phyloP scores from a whole-genome alignment of 2,329 filamentous ascomycete genomes.

The Coleophoma cylindrospora region DNA sequence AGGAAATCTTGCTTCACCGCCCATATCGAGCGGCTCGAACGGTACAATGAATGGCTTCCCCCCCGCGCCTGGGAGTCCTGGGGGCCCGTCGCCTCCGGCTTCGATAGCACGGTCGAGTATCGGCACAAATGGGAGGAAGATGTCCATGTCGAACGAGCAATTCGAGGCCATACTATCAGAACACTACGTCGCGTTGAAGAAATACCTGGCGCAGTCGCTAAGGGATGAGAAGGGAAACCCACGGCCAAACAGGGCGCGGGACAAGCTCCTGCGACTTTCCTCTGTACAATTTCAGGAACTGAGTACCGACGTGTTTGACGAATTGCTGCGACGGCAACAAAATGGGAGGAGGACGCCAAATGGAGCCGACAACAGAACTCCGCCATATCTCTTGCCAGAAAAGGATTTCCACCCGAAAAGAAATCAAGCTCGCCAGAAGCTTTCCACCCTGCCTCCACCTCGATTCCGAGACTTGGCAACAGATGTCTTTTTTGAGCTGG shows the following conservation, averaged over 20 bases:
- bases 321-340: slow-evolving; percentile 81
- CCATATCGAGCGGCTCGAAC: slow-evolving; percentile 60
- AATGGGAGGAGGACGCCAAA: slow-evolving; percentile 49
- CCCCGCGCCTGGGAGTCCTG: slow-evolving; percentile 44
- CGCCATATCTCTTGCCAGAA: slow-evolving; percentile 76
- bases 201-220: slow-evolving; percentile 56
- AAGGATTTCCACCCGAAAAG: slow-evolving; percentile 91
- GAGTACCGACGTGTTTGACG: slow-evolving; percentile 96
- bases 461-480: slow-evolving; percentile 89
- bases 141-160: slow-evolving; percentile 57
- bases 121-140: slow-evolving; percentile 61
- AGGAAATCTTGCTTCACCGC: slow-evolving; percentile 62
- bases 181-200: slow-evolving; percentile 76
- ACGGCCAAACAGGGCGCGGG: slow-evolving; percentile 82
- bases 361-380: slow-evolving; percentile 41
- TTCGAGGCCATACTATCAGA: slow-evolving; percentile 62
- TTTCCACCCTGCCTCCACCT: slow-evolving; percentile 81
- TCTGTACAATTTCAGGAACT: slow-evolving; percentile 94
- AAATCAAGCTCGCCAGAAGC: slow-evolving; percentile 93
- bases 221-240: slow-evolving; percentile 71
- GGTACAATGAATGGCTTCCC: slow-evolving; percentile 58
- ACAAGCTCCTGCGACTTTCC: slow-evolving; percentile 88
- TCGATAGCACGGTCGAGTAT: slow-evolving; percentile 84
- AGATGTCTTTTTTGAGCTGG: slow-evolving; percentile 93
- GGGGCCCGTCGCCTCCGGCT: slow-evolving; percentile 76